Base-by-base conservation (phyloP, 768 basidiomycete species). In the Podaxis sp. region DNA sequence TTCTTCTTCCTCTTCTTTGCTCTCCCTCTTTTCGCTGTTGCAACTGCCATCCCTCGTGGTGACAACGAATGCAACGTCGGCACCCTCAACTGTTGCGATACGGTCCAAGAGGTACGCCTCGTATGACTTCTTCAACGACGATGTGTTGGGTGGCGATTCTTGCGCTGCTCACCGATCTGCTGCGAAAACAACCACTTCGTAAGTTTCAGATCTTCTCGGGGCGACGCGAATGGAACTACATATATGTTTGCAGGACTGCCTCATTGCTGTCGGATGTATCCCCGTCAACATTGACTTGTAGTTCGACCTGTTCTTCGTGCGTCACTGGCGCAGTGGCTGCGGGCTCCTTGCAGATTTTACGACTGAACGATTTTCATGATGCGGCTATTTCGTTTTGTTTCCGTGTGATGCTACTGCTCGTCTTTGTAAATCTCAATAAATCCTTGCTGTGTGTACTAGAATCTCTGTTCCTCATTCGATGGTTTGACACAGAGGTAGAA, bases 101-200 rank as follows among this genome's bases (percentile, higher is more conserved):
- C 16, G n/a, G 18, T 18, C 11, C 42, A 44, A 18, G 16, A 44
- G 7, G 18, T 44, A n/a, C 14, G 18, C 42, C n/a, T 5, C 9
- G 16, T 6, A 1, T n/a, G 4, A 6, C 18, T 44, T 18, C 6
- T 16, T 14, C 6, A n/a, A n/a, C 18, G n/a, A 44, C 42, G 42
- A 44, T 44, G 42, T 21, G n/a, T 16, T 44, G n/a, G 58, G 51
- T 5, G 61, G 62, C 21, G 65, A 54, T 23, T 50, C 5, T 37
- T 74, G 73, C 66, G 32, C 1, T 32, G 61, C 68, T 46, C 67
- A 52, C 62, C 71, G 14, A 67, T 68, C 44, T 76, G 75, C 66
- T 76, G 74, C 71, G 62, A 47, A 10, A 62, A 50, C 27, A 69
- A 68, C 56, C 42, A 4, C 28, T 69, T 65, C 55, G 72, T 73